Base-by-base conservation (phyloP, 2,329 filamentous ascomycete genomes). In the Anisogramma anomala region DNA sequence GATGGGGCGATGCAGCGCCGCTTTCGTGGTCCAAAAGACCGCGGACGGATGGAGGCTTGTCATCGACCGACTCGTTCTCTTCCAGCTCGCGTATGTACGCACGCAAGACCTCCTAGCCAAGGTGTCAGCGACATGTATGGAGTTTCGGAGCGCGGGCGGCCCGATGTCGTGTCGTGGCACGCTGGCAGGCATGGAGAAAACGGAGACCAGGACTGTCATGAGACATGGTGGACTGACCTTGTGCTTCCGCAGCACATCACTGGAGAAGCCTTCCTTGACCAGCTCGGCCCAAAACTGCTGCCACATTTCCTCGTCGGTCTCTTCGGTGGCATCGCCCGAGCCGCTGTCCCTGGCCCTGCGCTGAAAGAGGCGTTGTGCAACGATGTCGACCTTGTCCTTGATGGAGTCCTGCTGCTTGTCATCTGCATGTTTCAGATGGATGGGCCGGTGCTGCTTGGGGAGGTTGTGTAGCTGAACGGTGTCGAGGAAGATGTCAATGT, bases 21-120 rank as follows among this genome's bases (percentile, higher is more conserved):
- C n/a, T 33, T 33, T 27, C 34, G 52, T 63, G 60, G 48, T 70
- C 68, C n/a, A 77, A 61, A 8, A 77, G 60, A 1, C 72, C 69
- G 41, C 71, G 66, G 11, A 73, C 64, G 2, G 69, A 69, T 3
- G 71, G 69, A 10, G 65, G 65, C 25, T 59, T 56, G 19, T 64
- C 65, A 28, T 63, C 62, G 10, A 59, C 53, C n/a, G 58, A 55
- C 26, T 62, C 61, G 41, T 68, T 62, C 30, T 71, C 66, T 47
- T 76, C 70, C 46, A 79, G 65, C 51, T 75, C 69, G 26, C 71
- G 70, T 31, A 79, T 76, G 51, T 79, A 78, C 15, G 74, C 72
- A 46, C 72, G 65, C 18, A 78, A 57, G 8, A 77, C 63, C 49
- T 77, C 71, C 75, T 79, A n/a, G 43, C 42, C 4, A 27, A n/a